Conservation (phyloP, 176 grass and related monocot genomes). For the Elaeis guineensis region DNA sequence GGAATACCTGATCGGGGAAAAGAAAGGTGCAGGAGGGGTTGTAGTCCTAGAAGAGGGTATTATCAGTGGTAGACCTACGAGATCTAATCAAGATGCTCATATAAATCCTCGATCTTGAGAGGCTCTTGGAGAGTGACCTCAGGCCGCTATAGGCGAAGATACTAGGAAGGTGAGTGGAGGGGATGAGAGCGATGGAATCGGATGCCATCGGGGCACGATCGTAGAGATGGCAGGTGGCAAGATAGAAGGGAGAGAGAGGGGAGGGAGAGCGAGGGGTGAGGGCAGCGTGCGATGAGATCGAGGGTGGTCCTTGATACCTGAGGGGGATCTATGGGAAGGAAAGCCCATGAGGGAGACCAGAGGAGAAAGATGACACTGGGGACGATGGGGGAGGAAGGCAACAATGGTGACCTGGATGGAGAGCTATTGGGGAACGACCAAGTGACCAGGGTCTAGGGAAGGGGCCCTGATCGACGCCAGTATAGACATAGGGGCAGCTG, state of each 20-base stretch:
- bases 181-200: slow-evolving; percentile 53
- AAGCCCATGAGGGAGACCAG: too few species aligned
- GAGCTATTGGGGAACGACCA: too few species aligned
- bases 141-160: slow-evolving; percentile 10
- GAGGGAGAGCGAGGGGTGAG: slow-evolving; percentile 11
- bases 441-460: too few species aligned
- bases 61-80: slow-evolving; percentile 24
- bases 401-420: too few species aligned
- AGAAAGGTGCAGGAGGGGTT: slow-evolving; percentile 74
- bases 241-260: slow-evolving; percentile 7
- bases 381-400: too few species aligned
- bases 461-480: too few species aligned
- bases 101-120: slow-evolving; percentile 48
- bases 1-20: slow-evolving; percentile 80
- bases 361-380: too few species aligned
- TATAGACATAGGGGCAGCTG: too few species aligned
- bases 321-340: too few species aligned
- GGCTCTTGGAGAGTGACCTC: slow-evolving; percentile 14
- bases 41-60: slow-evolving; percentile 72
- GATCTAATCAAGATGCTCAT: slow-evolving; percentile 47
- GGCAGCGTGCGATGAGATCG: too few species aligned
- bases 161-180: slow-evolving; percentile 32
- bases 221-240: slow-evolving; percentile 2
- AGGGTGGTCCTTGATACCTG: too few species aligned
- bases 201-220: slow-evolving; percentile 29